Conservation (phyloP, 768 basidiomycete genomes). For the Sutorius australiensis region DNA sequence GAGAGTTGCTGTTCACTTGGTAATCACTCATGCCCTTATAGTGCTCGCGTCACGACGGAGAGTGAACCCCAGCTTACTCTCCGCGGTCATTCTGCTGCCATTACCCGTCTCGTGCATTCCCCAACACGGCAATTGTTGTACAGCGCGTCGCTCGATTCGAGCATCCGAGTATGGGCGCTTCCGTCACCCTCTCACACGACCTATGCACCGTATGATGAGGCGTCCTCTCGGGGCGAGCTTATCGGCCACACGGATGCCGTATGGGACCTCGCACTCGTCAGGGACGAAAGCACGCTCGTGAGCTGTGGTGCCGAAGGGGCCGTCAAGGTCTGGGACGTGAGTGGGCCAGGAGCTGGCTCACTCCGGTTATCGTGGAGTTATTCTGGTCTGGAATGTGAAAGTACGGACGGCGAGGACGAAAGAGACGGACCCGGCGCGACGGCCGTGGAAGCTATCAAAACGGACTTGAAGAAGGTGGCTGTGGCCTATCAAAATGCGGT, state of each 20-base stretch:
- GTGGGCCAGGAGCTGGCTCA: conserved; percentile 54
- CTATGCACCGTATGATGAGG: conserved; percentile 87
- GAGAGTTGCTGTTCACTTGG: not conserved
- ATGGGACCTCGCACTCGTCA: conserved; percentile 88
- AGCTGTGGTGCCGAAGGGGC: conserved; percentile 89
- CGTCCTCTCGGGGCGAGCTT: conserved; percentile 70
- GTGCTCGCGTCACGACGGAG: conserved; percentile 73
- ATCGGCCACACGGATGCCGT: conserved; percentile 94
- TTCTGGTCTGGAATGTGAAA: conserved; percentile 52
- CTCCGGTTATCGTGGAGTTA: conserved; percentile 81
- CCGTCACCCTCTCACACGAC: conserved; percentile 77
- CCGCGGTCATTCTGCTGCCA: conserved; percentile 88
- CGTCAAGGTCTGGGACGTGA: conserved; percentile 93
- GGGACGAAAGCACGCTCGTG: conserved; percentile 80
- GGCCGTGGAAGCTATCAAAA: conserved; percentile 76
- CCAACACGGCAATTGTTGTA: conserved; percentile 75
- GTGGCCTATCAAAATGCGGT: conserved; percentile 88
- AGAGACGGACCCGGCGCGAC: conserved; percentile 63
- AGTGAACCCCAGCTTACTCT: conserved; percentile 91
- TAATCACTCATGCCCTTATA: conserved; percentile 27
- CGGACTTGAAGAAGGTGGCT: conserved; percentile 80
- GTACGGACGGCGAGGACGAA: conserved; percentile 40
- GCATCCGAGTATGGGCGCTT: conserved; percentile 87
- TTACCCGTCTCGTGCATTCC: conserved; percentile 81
- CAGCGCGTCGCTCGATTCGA: conserved; percentile 90